Percentiles rank a stretch among this genome's conserved stretches.
These are phyloP conservation scores for Aspergillus haitiensis DNA, from an alignment of 495 filamentous ascomycete species.

Conservation along the genomic window DNA sequence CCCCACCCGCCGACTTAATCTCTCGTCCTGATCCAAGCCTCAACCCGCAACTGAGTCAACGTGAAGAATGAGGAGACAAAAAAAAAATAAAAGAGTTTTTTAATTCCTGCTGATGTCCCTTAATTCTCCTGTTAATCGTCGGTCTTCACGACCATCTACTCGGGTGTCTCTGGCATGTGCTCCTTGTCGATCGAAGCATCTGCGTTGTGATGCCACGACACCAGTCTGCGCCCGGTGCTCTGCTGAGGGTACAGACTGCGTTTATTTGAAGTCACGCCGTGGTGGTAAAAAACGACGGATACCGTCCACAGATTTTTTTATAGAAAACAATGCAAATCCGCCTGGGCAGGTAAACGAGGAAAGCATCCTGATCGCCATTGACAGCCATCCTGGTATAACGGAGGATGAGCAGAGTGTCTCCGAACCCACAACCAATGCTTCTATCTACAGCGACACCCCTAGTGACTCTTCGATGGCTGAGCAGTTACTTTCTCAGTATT, in stretches of 20 bases:
- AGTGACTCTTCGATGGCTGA: constrained; percentile 17
- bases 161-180: constrained; percentile 28
- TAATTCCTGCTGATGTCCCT: background rate
- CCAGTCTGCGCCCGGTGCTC: constrained; percentile 25
- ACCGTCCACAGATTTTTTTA: background rate
- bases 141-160: constrained; percentile 3
- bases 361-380: background rate
- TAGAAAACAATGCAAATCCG: background rate
- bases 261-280: constrained; percentile 21
- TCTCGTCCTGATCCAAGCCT: too few relatives aligned
- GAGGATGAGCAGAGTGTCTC: constrained; percentile 8
- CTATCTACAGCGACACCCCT: constrained; percentile 8
- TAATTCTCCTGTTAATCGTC: background rate
- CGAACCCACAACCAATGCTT: constrained; percentile 7
- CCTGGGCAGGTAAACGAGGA: background rate
- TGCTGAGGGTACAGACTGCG: constrained; percentile 17
- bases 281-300: constrained; percentile 4
- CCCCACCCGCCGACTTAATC: too few relatives aligned
- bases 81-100: background rate
- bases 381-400: background rate
- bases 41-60: background rate
- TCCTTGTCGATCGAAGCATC: constrained; percentile 28
- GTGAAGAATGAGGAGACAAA: background rate
- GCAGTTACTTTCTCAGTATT: constrained; percentile 11
- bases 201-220: constrained; percentile 26